A percentile compares a stretch with the other conserved stretches of the same genome.
Evolutionary conservation across 2,329 filamentous ascomycete genomes (phyloP).

Genomic region (Emericellopsis cladophorae): DNA sequence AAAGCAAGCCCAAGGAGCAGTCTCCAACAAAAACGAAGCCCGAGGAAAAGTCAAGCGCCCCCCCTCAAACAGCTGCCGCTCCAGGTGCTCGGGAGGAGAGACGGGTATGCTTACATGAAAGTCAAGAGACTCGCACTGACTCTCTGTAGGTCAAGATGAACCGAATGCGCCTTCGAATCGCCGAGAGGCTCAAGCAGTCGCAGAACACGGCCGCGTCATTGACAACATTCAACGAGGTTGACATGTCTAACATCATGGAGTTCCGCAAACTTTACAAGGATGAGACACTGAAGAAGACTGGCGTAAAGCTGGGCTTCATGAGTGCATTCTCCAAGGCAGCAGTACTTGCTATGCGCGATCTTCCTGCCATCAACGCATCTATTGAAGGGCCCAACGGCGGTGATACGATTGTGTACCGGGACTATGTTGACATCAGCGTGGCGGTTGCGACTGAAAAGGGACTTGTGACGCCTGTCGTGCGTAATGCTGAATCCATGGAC

Average conservation of each 20-base stretch:
- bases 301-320: constrained; percentile 99
- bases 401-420: constrained; percentile 95
- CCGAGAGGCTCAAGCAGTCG: constrained; percentile 96
- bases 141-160: constrained; percentile 91
- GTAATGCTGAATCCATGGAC: constrained; percentile 82
- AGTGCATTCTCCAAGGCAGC: constrained; percentile 88
- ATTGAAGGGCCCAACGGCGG: constrained; percentile 93
- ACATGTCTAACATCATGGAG: constrained; percentile 96
- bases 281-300: constrained; percentile 87
- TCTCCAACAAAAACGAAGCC: constrained; percentile 15
- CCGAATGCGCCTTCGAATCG: constrained; percentile 94
- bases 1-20: constrained; percentile 23
- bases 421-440: constrained; percentile 96
- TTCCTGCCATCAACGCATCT: constrained; percentile 91
- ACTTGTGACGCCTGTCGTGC: constrained; percentile 88
- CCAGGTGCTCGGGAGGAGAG: constrained; percentile 75
- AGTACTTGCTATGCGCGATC: constrained; percentile 83
- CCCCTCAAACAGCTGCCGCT: constrained; percentile 15
- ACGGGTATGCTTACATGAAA: constrained; percentile 45
- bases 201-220: constrained; percentile 96
- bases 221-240: constrained; percentile 98
- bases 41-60: constrained; percentile 8
- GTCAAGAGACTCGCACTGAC: constrained; percentile 3
- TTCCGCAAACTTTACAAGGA: constrained; percentile 98
- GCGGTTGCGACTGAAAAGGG: constrained; percentile 97